Base-by-base conservation (phyloP, 2,329 filamentous ascomycete species). In the Aureobasidium sp. region DNA sequence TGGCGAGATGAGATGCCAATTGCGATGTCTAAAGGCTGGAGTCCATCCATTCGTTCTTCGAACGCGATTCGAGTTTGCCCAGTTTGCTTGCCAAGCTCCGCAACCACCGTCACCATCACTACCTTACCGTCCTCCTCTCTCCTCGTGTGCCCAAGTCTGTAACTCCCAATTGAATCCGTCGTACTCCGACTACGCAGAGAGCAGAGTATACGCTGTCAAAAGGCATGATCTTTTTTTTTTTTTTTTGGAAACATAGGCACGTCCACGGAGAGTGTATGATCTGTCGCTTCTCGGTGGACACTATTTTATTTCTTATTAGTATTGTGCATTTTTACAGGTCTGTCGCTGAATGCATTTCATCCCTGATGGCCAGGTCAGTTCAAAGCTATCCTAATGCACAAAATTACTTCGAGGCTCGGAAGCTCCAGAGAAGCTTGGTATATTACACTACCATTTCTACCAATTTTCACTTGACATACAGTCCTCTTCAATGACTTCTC, bases 1-100 rank as follows among this genome's bases (percentile, higher is more conserved):
- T 32, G 44, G 21, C 32, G 34, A 32, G 27, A 34, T 59, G 25
- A 25, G 34, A 27, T 49, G 45, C 27, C 53, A 57, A 47, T 32
- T 30, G 54, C 32, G 27, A 30, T 29, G 54, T 25, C 29, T n/a
- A 32, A 59, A 59, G 21, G 45, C 34, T 59, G 32, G 2, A 42
- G 16, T 15, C 16, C 45, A 21, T 25, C 15, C 29, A 59, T 50
- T 49, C 57, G n/a, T 41, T 32, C 57, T 49, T 42, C 34, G 10
- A 50, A 25, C 57, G 45, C 44, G 34, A 59, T 25, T 29, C 30
- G 25, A 37, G 57, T 59, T 59, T 59, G 57, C 44, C 34, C 25
- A n/a, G 57, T 59, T 59, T 59, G 57, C 34, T 32, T 50, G 57
- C 55, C 55, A 59, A 59, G 55, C 49, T 27, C n/a, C 25, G 34